Evolutionary conservation across 352 stramenopile genomes (phyloP), one percentile per base, ranked within the genome.

Genomic region (Globisporangium cylindrosporum): DNA sequence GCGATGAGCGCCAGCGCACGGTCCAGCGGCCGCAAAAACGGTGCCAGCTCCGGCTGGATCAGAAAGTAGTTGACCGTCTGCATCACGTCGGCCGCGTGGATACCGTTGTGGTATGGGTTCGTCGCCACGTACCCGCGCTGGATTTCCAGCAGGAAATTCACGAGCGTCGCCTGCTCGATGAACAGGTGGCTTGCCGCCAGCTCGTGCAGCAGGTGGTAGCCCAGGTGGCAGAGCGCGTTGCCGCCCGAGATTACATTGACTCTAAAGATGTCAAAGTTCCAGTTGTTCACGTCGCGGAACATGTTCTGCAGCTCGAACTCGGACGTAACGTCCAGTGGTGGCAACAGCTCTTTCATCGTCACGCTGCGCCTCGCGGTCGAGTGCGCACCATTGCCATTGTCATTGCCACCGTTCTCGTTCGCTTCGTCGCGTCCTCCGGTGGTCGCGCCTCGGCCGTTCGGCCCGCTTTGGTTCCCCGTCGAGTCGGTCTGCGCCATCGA

Each of bases 21-120:
- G 67, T 95, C 87, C 0, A 94, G 71, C 7, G 89, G 88, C 32
- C 88, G 78, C 54, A 97, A 68, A 62, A 91, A 95, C 15, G 84
- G 77, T 55, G 82, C 51, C 10, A 97, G 67, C 49, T 95, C 82
- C 0, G 81, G 82, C 55, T 93, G 84, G 36, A 86, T 81, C 24
- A 95, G 71, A 53, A 97, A 95, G 62, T 93, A 96, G 72, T 96
- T 76, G 7, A 92, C 84, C 0, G 85, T 94, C 59, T 97, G 88
- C 81, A 97, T 90, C 51, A 97, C 91, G 70, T 97, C 91, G 3
- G 90, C 88, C 0, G 89, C 91, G 68, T 97, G 91, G 46, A 95
- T 95, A 6, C 80, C 75, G 69, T 97, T 97, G 74, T 97, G 91
- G 65, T 97, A 97, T 12, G 91, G 85, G 55, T 97, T 96, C 18